phyloP scores from a whole-genome alignment of 2,329 filamentous ascomycete species.

The Botrytis elliptica region DNA sequence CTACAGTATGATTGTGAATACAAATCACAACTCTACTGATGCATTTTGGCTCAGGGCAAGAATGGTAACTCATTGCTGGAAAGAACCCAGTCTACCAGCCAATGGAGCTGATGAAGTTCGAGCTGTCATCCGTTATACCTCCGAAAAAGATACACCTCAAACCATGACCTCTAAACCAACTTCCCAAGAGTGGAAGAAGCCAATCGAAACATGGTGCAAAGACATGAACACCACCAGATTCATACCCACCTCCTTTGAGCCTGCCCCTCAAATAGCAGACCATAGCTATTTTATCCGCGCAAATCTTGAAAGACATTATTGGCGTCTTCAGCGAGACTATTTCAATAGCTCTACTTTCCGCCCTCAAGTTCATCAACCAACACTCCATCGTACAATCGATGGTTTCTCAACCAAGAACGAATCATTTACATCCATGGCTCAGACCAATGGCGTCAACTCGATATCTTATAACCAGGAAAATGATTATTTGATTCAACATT shows the following conservation, averaged over 20 bases:
- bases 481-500: conserved; percentile 64
- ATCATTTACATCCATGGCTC: conserved; percentile 45
- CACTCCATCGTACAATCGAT: conserved; percentile 50
- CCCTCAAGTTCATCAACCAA: conserved; percentile 48
- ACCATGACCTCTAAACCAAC: conserved; percentile 25
- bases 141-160: conserved; percentile 10
- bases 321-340: conserved; percentile 56
- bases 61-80: conserved; percentile 61
- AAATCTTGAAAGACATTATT: conserved; percentile 59
- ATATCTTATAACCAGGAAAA: conserved; percentile 45
- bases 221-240: conserved; percentile 45
- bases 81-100: conserved; percentile 48
- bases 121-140: conserved; percentile 49
- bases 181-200: conserved; percentile 46
- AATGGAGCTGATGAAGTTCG: conserved; percentile 47
- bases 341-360: conserved; percentile 58
- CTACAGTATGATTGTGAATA: conserved; percentile 64
- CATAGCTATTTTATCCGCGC: conserved; percentile 54
- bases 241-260: conserved; percentile 44
- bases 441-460: conserved; percentile 52
- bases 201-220: conserved; percentile 38
- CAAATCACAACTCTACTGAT: conserved; percentile 53
- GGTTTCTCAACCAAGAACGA: conserved; percentile 46
- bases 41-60: conserved; percentile 65
- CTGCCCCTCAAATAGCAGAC: conserved; percentile 49